phyloP scores from a whole-genome alignment of 2,329 filamentous ascomycete species.

The Paraphoma chrysanthemicola region DNA sequence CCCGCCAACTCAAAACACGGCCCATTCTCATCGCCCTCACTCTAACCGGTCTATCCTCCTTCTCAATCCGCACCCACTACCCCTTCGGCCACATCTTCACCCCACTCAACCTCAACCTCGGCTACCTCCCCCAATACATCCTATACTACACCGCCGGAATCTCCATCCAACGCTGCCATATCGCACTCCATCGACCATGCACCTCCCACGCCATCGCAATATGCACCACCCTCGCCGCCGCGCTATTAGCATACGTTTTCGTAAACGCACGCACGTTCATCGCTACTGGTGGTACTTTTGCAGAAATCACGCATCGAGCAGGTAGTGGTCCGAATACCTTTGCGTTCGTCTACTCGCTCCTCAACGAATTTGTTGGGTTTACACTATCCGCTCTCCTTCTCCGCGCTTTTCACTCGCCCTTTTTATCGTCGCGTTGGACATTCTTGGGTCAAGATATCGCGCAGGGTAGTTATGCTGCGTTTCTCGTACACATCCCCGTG shows the following conservation, averaged over 20 bases:
- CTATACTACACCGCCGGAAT: slow-evolving; percentile 21
- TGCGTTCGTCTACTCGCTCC: slow-evolving; percentile 14
- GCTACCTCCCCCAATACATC: slow-evolving; percentile 23
- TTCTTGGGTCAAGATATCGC: slow-evolving; percentile 7
- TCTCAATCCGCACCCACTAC: slow-evolving; percentile 14
- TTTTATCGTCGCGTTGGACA: slow-evolving; percentile 1
- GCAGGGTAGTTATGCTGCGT: slow-evolving; percentile 23
- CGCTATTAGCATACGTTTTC: neutral
- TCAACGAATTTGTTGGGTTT: slow-evolving; percentile 16
- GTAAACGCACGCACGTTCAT: neutral
- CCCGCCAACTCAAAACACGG: neutral
- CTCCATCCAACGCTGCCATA: neutral
- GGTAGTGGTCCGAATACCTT: slow-evolving; percentile 12
- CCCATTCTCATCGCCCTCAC: slow-evolving; percentile 4
- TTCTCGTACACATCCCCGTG: slow-evolving; percentile 19
- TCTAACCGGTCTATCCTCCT: slow-evolving; percentile 1
- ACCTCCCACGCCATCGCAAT: neutral
- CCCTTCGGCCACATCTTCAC: slow-evolving; percentile 12
- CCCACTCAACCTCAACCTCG: slow-evolving; percentile 13
- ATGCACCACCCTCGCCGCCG: neutral
- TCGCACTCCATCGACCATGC: neutral
- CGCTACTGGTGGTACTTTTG: neutral
- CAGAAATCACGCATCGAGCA: neutral
- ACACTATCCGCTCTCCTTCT: slow-evolving; percentile 2
- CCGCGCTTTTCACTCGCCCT: neutral